Base-by-base conservation (phyloP, 2,329 filamentous ascomycete genomes). In the Scedosporium dehoogii region DNA sequence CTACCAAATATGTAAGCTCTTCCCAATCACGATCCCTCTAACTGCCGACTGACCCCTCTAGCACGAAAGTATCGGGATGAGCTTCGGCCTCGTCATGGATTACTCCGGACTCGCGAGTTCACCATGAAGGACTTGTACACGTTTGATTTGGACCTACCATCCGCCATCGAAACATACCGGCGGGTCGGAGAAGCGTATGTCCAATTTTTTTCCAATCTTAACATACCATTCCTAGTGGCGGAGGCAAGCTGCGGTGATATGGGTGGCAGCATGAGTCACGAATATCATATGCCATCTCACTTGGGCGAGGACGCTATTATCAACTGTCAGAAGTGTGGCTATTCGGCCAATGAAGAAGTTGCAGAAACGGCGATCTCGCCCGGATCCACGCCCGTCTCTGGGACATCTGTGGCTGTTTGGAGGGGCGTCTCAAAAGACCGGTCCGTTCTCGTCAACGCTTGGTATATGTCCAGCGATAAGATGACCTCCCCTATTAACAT, bases 71-170 rank as follows among this genome's bases (percentile, higher is more conserved):
- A 97, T 70, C 86, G 94, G 58, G 94, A 99, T 75, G 94, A 99
- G 74, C 83, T 88, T 63, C 84, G 94, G 27, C 94, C 94, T 21
- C 85, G 94, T 38, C 90, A 96, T 68, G 94, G 94, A 12, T 79
- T 99, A 1, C 79, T 99, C 7, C 86, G 94, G 9, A 89, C 91
- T 0, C 86, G 92, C 65, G 94, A 99, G 70, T 99, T 99, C 69
- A 76, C 91, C 68, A 99, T 99, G 94, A 99, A 99, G 74, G 94
- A 99, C 73, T 82, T 99, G 1, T 99, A 99, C 73, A 97, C 92
- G 0, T 99, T 99, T 70, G 94, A 99, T 70, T 76, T 81, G 42
- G 87, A 81, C 3, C 72, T 79, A 0, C 75, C 83, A 27, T 77
- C 83, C n/a, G 93, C 93, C 1, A 77, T 92, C n/a, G 75, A 83